Evolutionary conservation across 2,329 filamentous ascomycete species (phyloP), one percentile per base, ranked within the genome.

Genomic region (Beauveria asiatica): DNA sequence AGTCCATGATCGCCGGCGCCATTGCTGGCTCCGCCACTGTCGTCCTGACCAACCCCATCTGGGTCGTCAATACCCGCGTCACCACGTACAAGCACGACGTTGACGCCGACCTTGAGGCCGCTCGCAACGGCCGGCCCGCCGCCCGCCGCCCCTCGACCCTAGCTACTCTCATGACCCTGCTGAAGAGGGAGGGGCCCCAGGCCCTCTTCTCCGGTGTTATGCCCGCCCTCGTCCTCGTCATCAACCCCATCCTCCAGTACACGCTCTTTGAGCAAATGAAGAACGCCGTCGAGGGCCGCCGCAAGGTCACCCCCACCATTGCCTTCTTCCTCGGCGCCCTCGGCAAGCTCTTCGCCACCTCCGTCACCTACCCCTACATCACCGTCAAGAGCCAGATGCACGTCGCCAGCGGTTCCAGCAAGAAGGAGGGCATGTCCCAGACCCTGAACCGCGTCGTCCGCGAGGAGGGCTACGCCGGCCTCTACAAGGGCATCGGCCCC

Each of bases 221-320:
- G 62, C 94, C 94, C 10, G 94, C 94, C 0, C 79, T 99, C 66
- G 86, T 99, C 66, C 81, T 99, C 64, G 94, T 99, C 70, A 92
- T 97, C 78, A 99, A 99, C 78, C 94, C 94, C 5, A 99, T 99
- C 66, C 79, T 99, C 65, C 94, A 99, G 78, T 99, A 99, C 76
- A 99, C 94, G 17, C 88, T 99, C 60, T 99, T 97, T 69, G 94
- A 99, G 81, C 93, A 99, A 80, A 80, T 97, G 78, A 97, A 97
- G 84, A 96, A 97, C 73, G 69, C 82, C 27, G 76, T 97, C 60
- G 93, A 97, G 83, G 89, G 76, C 69, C 72, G 79, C 80, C 72
- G 77, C 62, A 85, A 88, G 67, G 83, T 97, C 61, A 96, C 90
- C 0, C 91, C 93, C 1, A 87, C 85, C 59, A 84, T 96, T 66